A percentile compares a stretch with the other conserved stretches of the same genome.
Evolutionary conservation across 768 basidiomycete genomes (phyloP).

Genomic region (Mycena indigotica): DNA sequence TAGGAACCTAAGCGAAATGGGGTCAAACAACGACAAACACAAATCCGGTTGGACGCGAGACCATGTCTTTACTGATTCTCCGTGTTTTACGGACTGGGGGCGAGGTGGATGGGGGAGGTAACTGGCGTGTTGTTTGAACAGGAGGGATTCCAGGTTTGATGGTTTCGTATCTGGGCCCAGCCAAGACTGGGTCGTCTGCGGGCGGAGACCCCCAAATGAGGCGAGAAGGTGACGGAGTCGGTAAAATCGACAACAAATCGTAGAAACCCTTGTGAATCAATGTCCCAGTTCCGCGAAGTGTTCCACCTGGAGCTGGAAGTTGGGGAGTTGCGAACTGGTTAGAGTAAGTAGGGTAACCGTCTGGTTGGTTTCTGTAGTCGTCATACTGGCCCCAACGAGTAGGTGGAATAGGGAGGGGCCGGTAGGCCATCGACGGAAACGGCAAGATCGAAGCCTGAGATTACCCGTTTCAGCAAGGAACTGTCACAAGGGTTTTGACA

Average conservation of each 20-base stretch:
- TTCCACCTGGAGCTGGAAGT: slow-evolving; percentile 64
- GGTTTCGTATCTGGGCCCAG: slow-evolving; percentile 73
- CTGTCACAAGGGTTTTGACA: neutral
- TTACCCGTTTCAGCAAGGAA: neutral
- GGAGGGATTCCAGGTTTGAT: slow-evolving; percentile 34
- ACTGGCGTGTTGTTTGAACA: slow-evolving; percentile 32
- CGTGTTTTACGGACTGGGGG: slow-evolving; percentile 53
- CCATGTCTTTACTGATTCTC: slow-evolving; percentile 86
- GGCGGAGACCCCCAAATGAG: slow-evolving; percentile 56
- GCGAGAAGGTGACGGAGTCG: slow-evolving; percentile 68
- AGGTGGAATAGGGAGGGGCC: slow-evolving; percentile 37
- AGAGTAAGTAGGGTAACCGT: slow-evolving; percentile 36
- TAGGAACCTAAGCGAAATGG: slow-evolving; percentile 25
- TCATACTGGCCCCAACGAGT: slow-evolving; percentile 14
- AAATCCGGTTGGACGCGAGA: slow-evolving; percentile 80
- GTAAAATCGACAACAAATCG: slow-evolving; percentile 79
- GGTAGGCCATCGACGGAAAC: neutral
- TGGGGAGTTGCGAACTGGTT: slow-evolving; percentile 42
- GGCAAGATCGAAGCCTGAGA: neutral
- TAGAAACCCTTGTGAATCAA: slow-evolving; percentile 85
- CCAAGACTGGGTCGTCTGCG: slow-evolving; percentile 46
- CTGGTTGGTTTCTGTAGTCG: slow-evolving; percentile 10
- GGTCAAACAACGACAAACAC: slow-evolving; percentile 57
- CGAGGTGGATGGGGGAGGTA: slow-evolving; percentile 35
- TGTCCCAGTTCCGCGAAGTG: slow-evolving; percentile 40